These are phyloP conservation scores for Arthrobotrys conoides DNA, from an alignment of 2,329 filamentous ascomycete genomes.

Conservation along the genomic window DNA sequence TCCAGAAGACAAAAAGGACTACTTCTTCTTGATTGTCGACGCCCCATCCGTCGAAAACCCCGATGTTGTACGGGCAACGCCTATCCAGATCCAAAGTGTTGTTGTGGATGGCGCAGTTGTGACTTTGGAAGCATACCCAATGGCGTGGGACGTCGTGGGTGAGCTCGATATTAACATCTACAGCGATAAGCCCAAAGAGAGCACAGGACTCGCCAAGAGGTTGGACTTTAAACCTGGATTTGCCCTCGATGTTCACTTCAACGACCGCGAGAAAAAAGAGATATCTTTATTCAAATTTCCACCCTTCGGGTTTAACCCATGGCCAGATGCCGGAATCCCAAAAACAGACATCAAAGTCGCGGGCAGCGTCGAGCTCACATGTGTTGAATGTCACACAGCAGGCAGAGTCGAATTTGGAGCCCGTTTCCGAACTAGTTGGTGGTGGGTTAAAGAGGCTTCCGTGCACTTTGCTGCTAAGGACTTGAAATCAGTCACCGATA, in stretches of 20 bases:
- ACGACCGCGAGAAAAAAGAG: neutral
- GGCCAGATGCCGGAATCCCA: neutral
- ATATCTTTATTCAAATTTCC: constrained; percentile 1
- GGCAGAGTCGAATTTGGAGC: constrained; percentile 11
- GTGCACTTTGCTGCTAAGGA: constrained; percentile 1
- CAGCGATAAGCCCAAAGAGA: neutral
- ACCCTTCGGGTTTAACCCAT: neutral
- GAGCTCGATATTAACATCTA: constrained; percentile 25
- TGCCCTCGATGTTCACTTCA: constrained; percentile 5
- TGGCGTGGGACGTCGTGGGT: constrained; percentile 24
- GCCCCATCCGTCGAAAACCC: constrained; percentile 7
- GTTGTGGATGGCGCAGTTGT: constrained; percentile 5
- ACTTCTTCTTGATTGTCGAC: constrained; percentile 30
- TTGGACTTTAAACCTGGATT: constrained; percentile 14
- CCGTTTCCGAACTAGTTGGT: constrained; percentile 21
- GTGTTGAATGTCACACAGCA: constrained; percentile 15
- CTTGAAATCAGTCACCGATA: constrained; percentile 13
- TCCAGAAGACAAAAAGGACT: constrained; percentile 5
- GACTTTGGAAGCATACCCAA: constrained; percentile 1
- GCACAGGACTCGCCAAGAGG: constrained; percentile 5
- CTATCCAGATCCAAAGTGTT: constrained; percentile 22
- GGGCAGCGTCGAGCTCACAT: constrained; percentile 21
- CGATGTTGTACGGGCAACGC: constrained; percentile 10
- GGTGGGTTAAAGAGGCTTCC: constrained; percentile 24
- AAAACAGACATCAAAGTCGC: neutral